Conservation (phyloP, 495 filamentous ascomycete species). For the Tuber magnatum region DNA sequence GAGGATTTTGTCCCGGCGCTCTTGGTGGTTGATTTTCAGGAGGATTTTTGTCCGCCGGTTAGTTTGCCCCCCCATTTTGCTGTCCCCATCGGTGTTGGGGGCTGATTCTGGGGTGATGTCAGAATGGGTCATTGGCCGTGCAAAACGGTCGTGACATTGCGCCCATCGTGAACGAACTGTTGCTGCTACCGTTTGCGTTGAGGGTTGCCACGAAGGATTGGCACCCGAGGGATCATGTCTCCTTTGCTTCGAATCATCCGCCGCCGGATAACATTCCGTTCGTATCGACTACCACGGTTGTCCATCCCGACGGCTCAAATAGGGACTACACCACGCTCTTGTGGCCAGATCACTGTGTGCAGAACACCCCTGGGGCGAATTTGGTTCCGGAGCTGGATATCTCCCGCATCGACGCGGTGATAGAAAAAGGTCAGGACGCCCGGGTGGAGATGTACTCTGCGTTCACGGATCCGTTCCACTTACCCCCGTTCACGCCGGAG, state of each 20-base stretch:
- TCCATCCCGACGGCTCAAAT: conserved; percentile 57
- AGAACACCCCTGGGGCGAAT: conserved; percentile 62
- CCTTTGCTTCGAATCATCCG: conserved; percentile 77
- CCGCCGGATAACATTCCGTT: conserved; percentile 59
- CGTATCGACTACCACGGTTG: conserved; percentile 53
- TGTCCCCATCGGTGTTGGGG: neutral
- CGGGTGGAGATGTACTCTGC: conserved; percentile 86
- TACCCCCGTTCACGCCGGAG: conserved; percentile 24
- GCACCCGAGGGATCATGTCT: conserved; percentile 78
- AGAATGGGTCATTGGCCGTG: conserved; percentile 81
- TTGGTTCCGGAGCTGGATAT: conserved; percentile 67
- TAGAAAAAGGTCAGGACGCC: conserved; percentile 69
- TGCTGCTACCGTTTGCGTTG: conserved; percentile 61
- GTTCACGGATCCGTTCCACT: conserved; percentile 69
- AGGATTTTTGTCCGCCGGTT: conserved; percentile 93
- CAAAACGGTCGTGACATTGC: conserved; percentile 60
- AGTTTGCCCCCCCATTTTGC: conserved; percentile 35
- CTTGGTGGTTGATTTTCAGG: conserved; percentile 82
- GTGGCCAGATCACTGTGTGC: conserved; percentile 88
- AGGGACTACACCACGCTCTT: conserved; percentile 63
- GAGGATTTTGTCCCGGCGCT: conserved; percentile 52
- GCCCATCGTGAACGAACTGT: conserved; percentile 65
- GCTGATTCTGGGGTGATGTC: conserved; percentile 6
- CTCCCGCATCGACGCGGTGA: conserved; percentile 52
- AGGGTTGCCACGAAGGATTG: conserved; percentile 83